Percentiles rank a stretch among this genome's conserved stretches.
Conservation (phyloP, 306 rosid genomes). For the Gillenia trifoliata region DNA sequence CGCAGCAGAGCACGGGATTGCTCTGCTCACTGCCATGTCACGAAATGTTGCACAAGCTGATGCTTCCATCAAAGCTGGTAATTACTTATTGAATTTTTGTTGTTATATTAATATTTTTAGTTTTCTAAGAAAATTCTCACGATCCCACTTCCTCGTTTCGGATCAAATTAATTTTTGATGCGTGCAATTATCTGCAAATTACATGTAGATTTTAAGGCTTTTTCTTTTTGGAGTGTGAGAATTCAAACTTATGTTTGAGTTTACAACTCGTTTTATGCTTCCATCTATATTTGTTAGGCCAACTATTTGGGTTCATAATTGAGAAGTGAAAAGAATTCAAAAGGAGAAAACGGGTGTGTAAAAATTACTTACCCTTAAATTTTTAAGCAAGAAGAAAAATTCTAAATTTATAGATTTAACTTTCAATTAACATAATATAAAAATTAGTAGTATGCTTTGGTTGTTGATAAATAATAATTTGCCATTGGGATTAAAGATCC, state of each 20-base stretch:
- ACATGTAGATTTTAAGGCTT: too few species aligned
- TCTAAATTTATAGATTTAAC: background rate
- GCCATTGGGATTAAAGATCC: background rate
- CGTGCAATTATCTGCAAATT: too few species aligned
- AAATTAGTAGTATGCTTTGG: background rate
- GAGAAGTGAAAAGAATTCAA: too few species aligned
- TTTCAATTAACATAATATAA: background rate
- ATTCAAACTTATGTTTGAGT: background rate
- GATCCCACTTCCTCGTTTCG: background rate
- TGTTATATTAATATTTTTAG: background rate
- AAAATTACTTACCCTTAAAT: too few species aligned
- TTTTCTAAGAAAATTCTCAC: background rate
- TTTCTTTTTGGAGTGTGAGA: background rate
- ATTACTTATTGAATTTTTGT: background rate
- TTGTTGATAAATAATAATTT: background rate
- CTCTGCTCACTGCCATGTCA: constrained; percentile 82
- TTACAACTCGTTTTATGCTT: background rate
- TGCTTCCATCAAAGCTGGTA: constrained; percentile 82
- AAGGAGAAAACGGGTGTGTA: too few species aligned
- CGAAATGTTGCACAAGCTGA: constrained; percentile 84
- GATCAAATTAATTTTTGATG: too few species aligned
- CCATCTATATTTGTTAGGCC: background rate
- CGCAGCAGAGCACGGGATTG: constrained; percentile 86
- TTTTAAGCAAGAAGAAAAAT: background rate
- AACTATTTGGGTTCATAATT: background rate